Evolutionary conservation across 768 basidiomycete genomes (phyloP), one percentile per base, ranked within the genome.

Genomic region (Tephrocybe sp.): DNA sequence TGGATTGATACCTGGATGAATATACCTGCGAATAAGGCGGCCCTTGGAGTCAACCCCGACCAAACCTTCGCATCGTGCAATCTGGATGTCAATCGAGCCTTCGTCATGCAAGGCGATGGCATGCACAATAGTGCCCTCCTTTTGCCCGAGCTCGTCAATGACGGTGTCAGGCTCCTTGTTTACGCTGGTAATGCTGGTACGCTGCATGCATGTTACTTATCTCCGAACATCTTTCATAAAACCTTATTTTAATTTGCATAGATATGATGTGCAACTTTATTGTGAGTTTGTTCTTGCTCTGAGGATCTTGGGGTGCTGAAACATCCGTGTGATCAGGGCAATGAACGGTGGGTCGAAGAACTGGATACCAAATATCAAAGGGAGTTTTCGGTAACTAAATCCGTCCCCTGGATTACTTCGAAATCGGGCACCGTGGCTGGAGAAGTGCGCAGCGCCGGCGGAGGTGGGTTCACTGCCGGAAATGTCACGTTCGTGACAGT

Each of bases 1-100:
- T 97, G 90, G 90, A 84, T 97, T 62, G 95, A 97, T 59, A 79
- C 75, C 0, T 98, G 86, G 80, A 75, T 98, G 79, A 97, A 98
- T 65, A 70, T 81, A 45, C 78, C 85, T 4, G 77, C 78, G 50
- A 73, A 85, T 66, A 96, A 96, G 73, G 79, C 77, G n/a, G 81
- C 83, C 7, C 78, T 95, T 24, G 93, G 93, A 41, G 91, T 82
- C 14, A 74, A 84, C 57, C 77, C 81, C 1, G 66, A 75, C 3
- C 66, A 70, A 43, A 71, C 74, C 0, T 93, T 92, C 62, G 73
- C 79, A 54, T 78, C 78, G n/a, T 93, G 91, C 69, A 92, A 85
- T 59, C 79, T 77, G 78, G 72, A 86, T 44, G 81, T 97, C 48
- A 93, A 94, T 71, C 83, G 83, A 64, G 87, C 80, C 4, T 96